phyloP scores from a whole-genome alignment of 768 basidiomycete species.

The Ramaria sp. region DNA sequence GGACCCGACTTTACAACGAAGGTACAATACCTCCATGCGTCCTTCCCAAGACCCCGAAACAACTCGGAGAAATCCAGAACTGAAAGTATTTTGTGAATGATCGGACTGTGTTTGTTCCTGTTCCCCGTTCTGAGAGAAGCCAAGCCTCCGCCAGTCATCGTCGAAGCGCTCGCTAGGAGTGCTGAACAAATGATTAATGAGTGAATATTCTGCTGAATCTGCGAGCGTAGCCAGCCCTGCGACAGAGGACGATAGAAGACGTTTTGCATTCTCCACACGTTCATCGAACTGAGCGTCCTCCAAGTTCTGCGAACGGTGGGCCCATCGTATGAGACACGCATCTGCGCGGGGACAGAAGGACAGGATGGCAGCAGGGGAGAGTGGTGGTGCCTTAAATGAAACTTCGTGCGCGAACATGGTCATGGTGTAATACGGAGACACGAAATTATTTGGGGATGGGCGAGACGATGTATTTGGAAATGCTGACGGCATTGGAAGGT shows the following conservation, averaged over 20 bases:
- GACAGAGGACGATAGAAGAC: not conserved
- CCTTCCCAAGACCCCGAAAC: not conserved
- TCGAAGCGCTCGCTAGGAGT: not conserved
- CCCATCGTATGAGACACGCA: not conserved
- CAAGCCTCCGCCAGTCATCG: not conserved
- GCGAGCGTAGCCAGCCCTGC: not conserved
- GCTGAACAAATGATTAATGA: not conserved
- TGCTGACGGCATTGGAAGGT: not conserved
- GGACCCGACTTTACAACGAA: not conserved
- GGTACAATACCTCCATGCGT: conserved; percentile 4
- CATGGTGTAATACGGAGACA: not conserved
- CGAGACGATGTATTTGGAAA: not conserved
- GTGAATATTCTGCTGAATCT: no score
- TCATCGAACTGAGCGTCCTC: not conserved
- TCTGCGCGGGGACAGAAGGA: not conserved
- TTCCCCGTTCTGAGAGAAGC: no score
- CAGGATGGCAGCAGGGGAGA: not conserved
- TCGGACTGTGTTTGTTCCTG: no score
- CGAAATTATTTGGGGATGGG: not conserved
- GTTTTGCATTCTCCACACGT: not conserved
- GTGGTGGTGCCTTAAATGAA: not conserved
- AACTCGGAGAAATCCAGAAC: not conserved
- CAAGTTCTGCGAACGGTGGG: not conserved
- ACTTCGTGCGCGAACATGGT: not conserved
- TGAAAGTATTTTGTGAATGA: no score